phyloP scores from a whole-genome alignment of 2,329 filamentous ascomycete species.

The Penicillium sclerotigenum region DNA sequence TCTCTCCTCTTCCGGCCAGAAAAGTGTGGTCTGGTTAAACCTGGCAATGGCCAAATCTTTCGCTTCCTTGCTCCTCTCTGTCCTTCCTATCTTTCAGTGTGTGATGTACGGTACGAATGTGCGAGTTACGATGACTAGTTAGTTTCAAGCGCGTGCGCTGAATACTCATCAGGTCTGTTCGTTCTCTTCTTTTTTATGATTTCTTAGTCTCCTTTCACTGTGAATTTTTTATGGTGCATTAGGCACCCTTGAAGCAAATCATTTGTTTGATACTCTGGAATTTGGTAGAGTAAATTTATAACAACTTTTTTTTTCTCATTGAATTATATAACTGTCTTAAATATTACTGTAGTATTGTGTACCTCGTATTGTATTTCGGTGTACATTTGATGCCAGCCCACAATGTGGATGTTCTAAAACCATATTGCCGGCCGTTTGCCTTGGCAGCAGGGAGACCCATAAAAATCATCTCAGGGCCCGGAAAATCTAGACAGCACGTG shows the following conservation, averaged over 20 bases:
- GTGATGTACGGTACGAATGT: constrained; percentile 28
- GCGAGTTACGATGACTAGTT: constrained; percentile 13
- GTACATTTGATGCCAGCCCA: background rate
- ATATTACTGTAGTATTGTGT: background rate
- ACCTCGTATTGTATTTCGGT: background rate
- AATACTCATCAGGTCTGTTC: constrained; percentile 17
- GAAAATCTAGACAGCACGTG: constrained; percentile 5
- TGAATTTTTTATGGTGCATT: constrained; percentile 23
- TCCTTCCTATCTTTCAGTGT: constrained; percentile 19
- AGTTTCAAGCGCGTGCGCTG: constrained; percentile 15
- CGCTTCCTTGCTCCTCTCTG: constrained; percentile 15
- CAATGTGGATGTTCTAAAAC: constrained; percentile 8
- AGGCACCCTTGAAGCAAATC: constrained; percentile 17
- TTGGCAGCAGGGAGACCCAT: constrained; percentile 8
- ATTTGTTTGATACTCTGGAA: constrained; percentile 3
- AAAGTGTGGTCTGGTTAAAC: background rate
- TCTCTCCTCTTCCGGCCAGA: background rate
- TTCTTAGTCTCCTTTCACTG: constrained; percentile 19
- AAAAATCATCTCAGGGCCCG: background rate
- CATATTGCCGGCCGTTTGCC: constrained; percentile 5
- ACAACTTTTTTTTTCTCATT: background rate
- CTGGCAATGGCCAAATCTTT: background rate
- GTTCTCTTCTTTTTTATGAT: constrained; percentile 23
- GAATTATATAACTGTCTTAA: background rate
- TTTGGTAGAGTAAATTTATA: constrained; percentile 5